A percentile compares a stretch with the other conserved stretches of the same genome.
These are phyloP conservation scores for Cladorrhinum samala DNA, from an alignment of 495 filamentous ascomycete genomes.

Conservation along the genomic window DNA sequence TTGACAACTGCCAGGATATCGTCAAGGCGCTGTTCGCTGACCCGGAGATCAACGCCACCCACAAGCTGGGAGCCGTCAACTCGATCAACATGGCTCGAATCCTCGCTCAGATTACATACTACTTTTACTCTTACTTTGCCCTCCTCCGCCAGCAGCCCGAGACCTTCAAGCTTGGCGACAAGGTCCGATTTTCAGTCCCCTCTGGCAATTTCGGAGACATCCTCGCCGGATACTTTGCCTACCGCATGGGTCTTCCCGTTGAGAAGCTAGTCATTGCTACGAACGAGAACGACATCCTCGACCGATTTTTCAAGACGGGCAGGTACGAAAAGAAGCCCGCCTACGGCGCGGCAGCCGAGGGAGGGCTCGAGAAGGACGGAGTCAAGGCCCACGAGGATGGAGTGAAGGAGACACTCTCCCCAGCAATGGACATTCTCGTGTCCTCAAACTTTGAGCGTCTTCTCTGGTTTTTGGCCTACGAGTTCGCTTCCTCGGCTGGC, in stretches of 20 bases:
- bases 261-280: conserved; percentile 83
- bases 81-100: conserved; percentile 89
- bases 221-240: conserved; percentile 86
- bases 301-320: conserved; percentile 78
- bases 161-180: conserved; percentile 46
- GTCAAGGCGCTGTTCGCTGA: conserved; percentile 91
- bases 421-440: conserved; percentile 96
- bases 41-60: conserved; percentile 60
- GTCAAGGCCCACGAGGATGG: conserved; percentile 61
- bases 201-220: conserved; percentile 98
- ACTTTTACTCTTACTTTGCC: conserved; percentile 83
- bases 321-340: conserved; percentile 71
- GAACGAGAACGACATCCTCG: conserved; percentile 87
- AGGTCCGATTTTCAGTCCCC: conserved; percentile 75
- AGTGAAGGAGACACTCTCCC: conserved; percentile 79
- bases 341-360: conserved; percentile 46
- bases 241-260: conserved; percentile 80
- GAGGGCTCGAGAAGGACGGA: conserved; percentile 53
- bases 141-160: conserved; percentile 50
- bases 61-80: conserved; percentile 81
- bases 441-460: conserved; percentile 93
- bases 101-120: conserved; percentile 89
- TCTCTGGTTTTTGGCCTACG: conserved; percentile 83
- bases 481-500: conserved; percentile 45
- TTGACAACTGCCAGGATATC: conserved; percentile 96